A percentile compares a stretch with the other conserved stretches of the same genome.
These are phyloP conservation scores for Blastobotrys petasosporus DNA, from an alignment of 1,139 yeast species.

Conservation along the genomic window DNA sequence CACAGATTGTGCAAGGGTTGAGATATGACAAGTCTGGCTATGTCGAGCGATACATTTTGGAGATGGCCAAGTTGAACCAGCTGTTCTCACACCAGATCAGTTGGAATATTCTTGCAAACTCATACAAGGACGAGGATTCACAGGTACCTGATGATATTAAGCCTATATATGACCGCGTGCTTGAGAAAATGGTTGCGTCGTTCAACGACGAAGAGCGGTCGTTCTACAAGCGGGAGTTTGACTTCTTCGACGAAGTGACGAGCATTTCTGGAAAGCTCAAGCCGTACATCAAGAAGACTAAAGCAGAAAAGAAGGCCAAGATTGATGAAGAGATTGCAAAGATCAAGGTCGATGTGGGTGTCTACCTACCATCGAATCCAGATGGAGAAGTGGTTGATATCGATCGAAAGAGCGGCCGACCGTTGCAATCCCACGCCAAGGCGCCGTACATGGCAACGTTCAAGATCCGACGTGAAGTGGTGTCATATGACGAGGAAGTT, in stretches of 20 bases:
- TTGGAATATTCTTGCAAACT: constrained; percentile 96
- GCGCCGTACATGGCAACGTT: constrained; percentile 98
- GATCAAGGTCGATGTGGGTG: constrained; percentile 74
- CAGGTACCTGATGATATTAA: constrained; percentile 74
- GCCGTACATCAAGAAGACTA: constrained; percentile 87
- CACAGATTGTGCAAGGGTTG: constrained; percentile 91
- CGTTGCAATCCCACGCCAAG: constrained; percentile 97
- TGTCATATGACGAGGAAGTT: constrained; percentile 36
- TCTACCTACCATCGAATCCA: constrained; percentile 92
- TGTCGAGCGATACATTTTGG: constrained; percentile 81
- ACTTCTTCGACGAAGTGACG: constrained; percentile 87
- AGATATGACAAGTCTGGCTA: constrained; percentile 80
- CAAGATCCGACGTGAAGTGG: constrained; percentile 59
- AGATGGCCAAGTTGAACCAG: constrained; percentile 86
- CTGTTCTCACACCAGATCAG: constrained; percentile 95
- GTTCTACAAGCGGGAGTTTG: constrained; percentile 79
- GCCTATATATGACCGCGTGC: constrained; percentile 74
- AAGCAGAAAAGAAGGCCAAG: constrained; percentile 93
- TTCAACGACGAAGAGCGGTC: constrained; percentile 56
- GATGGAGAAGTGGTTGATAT: constrained; percentile 92
- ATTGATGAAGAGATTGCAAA: constrained; percentile 93
- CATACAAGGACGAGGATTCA: constrained; percentile 78
- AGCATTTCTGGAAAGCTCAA: constrained; percentile 88
- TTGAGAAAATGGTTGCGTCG: constrained; percentile 55
- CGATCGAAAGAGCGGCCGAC: constrained; percentile 86